phyloP scores from a whole-genome alignment of 176 grass and related monocot species.

The Oryza officinalis region DNA sequence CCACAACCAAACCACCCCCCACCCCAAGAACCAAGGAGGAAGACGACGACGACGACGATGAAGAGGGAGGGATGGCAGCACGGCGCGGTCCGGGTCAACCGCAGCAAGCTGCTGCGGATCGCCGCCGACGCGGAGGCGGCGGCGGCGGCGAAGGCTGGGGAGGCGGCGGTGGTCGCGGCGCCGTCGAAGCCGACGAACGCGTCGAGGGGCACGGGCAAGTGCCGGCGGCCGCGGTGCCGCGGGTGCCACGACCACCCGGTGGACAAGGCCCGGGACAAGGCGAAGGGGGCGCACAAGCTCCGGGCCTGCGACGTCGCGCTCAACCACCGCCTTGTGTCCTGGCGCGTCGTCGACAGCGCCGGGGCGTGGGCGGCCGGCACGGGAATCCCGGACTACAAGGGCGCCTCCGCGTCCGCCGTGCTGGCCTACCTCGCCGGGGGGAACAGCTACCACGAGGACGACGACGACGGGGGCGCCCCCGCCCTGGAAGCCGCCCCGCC shows the following conservation, averaged over 20 bases:
- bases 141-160: background rate
- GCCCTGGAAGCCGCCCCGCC: conserved; percentile 9
- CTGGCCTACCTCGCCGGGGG: conserved; percentile 53
- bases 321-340: conserved; percentile 79
- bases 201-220: conserved; percentile 56
- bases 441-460: conserved; percentile 44
- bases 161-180: background rate
- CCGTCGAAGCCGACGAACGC: conserved; percentile 50
- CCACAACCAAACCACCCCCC: background rate
- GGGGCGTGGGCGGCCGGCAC: background rate
- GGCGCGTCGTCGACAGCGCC: conserved; percentile 53
- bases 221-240: conserved; percentile 53
- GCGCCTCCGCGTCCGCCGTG: conserved; percentile 59
- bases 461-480: conserved; percentile 15
- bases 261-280: conserved; percentile 67
- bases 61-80: conserved; percentile 90
- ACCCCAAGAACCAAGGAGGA: background rate
- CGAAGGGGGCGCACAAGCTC: conserved; percentile 79
- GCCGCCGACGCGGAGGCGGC: background rate
- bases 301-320: conserved; percentile 69
- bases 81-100: conserved; percentile 47
- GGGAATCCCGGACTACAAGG: conserved; percentile 38
- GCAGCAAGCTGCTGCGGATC: conserved; percentile 39
- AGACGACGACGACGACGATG: conserved; percentile 36
- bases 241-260: conserved; percentile 67